phyloP scores from a whole-genome alignment of 495 filamentous ascomycete genomes.

The Penicillium macrosclerotiorum region DNA sequence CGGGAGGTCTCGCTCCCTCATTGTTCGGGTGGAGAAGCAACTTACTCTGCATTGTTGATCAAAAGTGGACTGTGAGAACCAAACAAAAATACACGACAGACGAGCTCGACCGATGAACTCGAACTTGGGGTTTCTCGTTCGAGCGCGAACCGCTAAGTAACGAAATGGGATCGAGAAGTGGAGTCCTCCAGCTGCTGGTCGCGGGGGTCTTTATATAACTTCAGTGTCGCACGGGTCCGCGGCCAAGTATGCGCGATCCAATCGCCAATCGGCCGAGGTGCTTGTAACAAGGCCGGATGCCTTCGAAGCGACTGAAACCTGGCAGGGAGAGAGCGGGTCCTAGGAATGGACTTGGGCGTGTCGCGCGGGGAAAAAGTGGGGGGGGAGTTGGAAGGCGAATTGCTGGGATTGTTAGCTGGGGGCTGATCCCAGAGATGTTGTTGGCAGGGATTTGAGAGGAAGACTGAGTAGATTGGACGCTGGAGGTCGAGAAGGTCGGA shows the following conservation, averaged over 20 bases:
- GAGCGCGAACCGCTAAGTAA: neutral
- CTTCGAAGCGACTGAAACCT: slow-evolving; percentile 5
- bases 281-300: slow-evolving; percentile 5
- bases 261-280: slow-evolving; percentile 1
- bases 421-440: too few relatives aligned
- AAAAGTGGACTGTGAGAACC: slow-evolving; percentile 5
- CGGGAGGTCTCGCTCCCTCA: too few relatives aligned
- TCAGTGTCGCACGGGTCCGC: neutral
- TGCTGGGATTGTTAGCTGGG: slow-evolving; percentile 6
- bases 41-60: slow-evolving; percentile 25
- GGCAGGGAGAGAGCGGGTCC: slow-evolving; percentile 4
- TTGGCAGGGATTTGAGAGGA: too few relatives aligned
- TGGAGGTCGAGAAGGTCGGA: too few relatives aligned
- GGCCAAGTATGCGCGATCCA: too few relatives aligned
- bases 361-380: slow-evolving; percentile 17
- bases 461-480: too few relatives aligned
- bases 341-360: slow-evolving; percentile 6
- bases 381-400: slow-evolving; percentile 9
- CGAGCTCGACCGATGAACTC: too few relatives aligned
- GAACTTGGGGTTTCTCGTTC: too few relatives aligned
- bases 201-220: neutral
- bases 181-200: neutral
- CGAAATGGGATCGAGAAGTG: neutral
- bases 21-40: too few relatives aligned
- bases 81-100: too few relatives aligned